phyloP scores from a whole-genome alignment of 306 rosid species.

The Vigna unguiculata region DNA sequence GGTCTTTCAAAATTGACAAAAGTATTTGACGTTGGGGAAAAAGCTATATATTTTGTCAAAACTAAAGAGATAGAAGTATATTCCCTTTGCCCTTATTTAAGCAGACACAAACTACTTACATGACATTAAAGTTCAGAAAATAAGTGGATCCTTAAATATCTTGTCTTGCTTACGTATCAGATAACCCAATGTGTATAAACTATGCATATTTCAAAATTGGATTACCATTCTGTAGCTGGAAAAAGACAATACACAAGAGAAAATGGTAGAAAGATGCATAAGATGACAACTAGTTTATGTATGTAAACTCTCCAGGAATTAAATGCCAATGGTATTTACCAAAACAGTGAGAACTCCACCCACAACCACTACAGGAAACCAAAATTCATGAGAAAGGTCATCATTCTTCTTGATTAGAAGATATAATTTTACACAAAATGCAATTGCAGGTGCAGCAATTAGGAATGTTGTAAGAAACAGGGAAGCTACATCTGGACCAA shows the following conservation, averaged over 20 bases:
- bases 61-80: not conserved
- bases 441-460: constrained; percentile 73
- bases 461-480: constrained; percentile 70
- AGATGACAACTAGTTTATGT: constrained; percentile 28
- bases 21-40: no score
- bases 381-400: not conserved
- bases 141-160: not conserved
- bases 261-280: not conserved
- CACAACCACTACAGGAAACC: constrained; percentile 65
- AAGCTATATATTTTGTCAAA: no score
- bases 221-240: not conserved
- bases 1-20: no score
- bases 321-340: constrained; percentile 60
- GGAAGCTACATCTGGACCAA: constrained; percentile 92
- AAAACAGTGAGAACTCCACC: constrained; percentile 64
- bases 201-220: not conserved
- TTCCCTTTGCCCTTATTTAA: not conserved
- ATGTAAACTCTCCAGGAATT: constrained; percentile 24
- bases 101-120: not conserved
- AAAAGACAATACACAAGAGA: constrained; percentile 3
- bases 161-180: constrained; percentile 8
- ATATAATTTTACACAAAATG: constrained; percentile 73
- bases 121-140: constrained; percentile 27
- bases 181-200: not conserved
- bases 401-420: constrained; percentile 37